Evolutionary conservation across 108 stramenopile species (phyloP), one percentile per base, ranked within the genome.

Genomic region (Thalassiosira profunda): DNA sequence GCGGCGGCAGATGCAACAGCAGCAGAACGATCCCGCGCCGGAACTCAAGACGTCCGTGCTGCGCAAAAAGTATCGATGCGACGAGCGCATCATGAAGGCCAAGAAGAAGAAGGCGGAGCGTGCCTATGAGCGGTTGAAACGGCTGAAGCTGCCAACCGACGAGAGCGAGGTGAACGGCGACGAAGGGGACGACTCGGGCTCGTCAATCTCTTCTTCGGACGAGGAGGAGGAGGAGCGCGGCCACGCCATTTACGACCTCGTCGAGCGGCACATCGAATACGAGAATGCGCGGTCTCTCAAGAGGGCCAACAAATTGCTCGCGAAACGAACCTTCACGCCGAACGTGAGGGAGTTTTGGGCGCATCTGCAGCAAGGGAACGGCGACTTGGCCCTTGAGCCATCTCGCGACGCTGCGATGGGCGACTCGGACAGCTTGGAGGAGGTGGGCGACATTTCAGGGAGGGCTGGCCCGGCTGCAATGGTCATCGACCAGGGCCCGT

Each of bases 11-110:
- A 25, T 23, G 33, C 24, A 31, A 2, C 11, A 58, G 58, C 24
- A n/a, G 38, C 29, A 29, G 29, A 30, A 29, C 10, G 58, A 62
- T 20, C 31, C 41, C 24, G 25, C 51, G 1, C 67, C 59, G 3
- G 57, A 69, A 36, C 65, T 70, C 8, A 64, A 70, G 37, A 58
- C 63, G 24, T 69, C 55, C 8, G 68, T 51, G 41, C 55, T 77
- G 11, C 53, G 67, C 41, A 77, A 77, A 57, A 77, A 58, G 31
- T 77, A 70, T 52, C 38, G 76, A 70, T 77, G 63, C 29, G 65
- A 63, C 18, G 76, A 77, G 15, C 54, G 55, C 17, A 35, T 69
- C 0, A 70, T 69, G 57, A 33, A 58, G 25, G 67, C 56, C n/a
- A 77, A 77, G 40, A 41, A 26, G 23, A 42, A 28, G 11, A 36